phyloP scores from a whole-genome alignment of 2,329 filamentous ascomycete species.

The Hypoxylon sp. region DNA sequence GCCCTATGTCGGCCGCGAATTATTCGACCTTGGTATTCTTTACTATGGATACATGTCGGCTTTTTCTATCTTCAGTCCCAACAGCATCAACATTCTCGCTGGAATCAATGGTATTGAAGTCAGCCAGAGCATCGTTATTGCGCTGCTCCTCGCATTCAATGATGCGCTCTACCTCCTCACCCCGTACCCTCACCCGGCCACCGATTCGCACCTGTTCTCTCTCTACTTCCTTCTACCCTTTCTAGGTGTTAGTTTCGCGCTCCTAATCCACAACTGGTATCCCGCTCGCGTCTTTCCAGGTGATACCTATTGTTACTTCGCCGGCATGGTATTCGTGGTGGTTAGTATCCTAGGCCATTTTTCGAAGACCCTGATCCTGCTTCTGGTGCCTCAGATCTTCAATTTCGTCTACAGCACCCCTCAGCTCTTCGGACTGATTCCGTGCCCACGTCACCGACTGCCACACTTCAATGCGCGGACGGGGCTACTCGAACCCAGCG shows the following conservation, averaged over 20 bases:
- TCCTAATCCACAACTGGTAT: constrained; percentile 95
- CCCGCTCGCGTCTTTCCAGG: constrained; percentile 96
- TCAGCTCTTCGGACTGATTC: constrained; percentile 90
- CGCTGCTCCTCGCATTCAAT: constrained; percentile 85
- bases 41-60: constrained; percentile 99
- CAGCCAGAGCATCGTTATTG: constrained; percentile 92
- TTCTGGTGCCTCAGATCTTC: constrained; percentile 94
- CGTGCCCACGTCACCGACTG: constrained; percentile 92
- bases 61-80: constrained; percentile 96
- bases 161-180: constrained; percentile 89
- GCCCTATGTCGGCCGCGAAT: constrained; percentile 81
- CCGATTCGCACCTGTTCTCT: constrained; percentile 95
- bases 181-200: constrained; percentile 90
- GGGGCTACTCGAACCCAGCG: constrained; percentile 87
- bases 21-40: constrained; percentile 84
- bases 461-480: constrained; percentile 89
- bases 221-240: constrained; percentile 96
- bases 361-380: constrained; percentile 92
- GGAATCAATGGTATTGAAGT: constrained; percentile 99
- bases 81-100: constrained; percentile 99
- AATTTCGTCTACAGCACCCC: constrained; percentile 96
- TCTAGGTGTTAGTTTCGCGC: constrained; percentile 88
- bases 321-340: constrained; percentile 98
- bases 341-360: constrained; percentile 98
- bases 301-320: constrained; percentile 99